Evolutionary conservation across 1,284 basidiomycete species (phyloP).

Genomic region (Sanghuangporus sanghuang): DNA sequence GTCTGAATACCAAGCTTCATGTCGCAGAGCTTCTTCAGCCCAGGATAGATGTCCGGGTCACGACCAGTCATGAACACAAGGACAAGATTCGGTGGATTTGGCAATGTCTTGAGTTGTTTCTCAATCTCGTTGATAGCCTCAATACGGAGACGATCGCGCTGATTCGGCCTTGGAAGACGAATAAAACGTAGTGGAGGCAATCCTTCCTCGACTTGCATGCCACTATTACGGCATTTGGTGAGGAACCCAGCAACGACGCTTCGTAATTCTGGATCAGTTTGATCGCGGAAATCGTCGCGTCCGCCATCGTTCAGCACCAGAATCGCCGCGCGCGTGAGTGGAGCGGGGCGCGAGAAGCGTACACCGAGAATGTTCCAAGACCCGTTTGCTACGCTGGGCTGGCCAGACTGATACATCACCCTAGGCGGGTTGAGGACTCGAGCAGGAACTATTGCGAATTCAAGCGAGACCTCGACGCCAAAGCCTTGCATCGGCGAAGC

Average conservation of each 20-base stretch:
- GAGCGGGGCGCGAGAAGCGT: constrained; percentile 5
- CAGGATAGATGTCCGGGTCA: constrained; percentile 16
- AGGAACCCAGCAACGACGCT: constrained; percentile 7
- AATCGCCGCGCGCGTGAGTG: not conserved
- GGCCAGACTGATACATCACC: constrained; percentile 41
- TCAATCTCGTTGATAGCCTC: constrained; percentile 9
- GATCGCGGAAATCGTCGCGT: constrained; percentile 28
- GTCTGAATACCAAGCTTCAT: constrained; percentile 35
- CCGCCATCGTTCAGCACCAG: constrained; percentile 9
- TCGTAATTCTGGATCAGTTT: constrained; percentile 44
- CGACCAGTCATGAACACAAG: constrained; percentile 14
- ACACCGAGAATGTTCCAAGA: constrained; percentile 65
- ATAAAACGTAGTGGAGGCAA: constrained; percentile 56
- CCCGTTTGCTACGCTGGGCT: constrained; percentile 35
- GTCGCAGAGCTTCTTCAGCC: constrained; percentile 38
- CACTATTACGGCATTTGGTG: constrained; percentile 5
- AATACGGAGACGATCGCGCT: not conserved
- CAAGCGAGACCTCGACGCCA: constrained; percentile 43
- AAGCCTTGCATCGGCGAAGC: constrained; percentile 41
- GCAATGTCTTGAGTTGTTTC: constrained; percentile 5
- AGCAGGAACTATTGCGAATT: constrained; percentile 56
- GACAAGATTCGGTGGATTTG: not conserved
- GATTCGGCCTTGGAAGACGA: constrained; percentile 45
- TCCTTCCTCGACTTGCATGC: constrained; percentile 34
- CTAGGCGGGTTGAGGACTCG: constrained; percentile 56